These are phyloP conservation scores for Boehmeria nivea DNA, from an alignment of 306 rosid genomes.

Conservation along the genomic window DNA sequence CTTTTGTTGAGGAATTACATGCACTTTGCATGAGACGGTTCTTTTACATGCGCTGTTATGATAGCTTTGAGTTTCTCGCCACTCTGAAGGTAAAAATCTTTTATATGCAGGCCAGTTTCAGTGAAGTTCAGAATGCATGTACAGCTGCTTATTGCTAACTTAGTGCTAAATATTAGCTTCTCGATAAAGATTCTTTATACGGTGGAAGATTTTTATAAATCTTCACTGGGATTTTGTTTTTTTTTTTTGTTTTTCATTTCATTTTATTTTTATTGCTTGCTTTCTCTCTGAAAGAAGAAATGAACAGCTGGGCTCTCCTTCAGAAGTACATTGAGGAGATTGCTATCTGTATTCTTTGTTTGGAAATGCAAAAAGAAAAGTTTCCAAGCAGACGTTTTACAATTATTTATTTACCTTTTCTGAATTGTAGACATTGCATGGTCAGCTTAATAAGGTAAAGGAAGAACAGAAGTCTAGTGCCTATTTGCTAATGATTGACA, in stretches of 20 bases:
- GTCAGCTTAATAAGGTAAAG: slow-evolving; percentile 53
- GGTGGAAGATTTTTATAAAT: too few relatives aligned
- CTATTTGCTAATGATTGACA: slow-evolving; percentile 72
- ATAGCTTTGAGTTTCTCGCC: slow-evolving; percentile 71
- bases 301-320: too few relatives aligned
- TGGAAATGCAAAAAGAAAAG: too few relatives aligned
- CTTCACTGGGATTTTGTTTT: too few relatives aligned
- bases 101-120: background rate
- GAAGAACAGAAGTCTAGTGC: slow-evolving; percentile 44
- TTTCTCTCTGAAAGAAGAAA: too few relatives aligned
- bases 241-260: background rate
- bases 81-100: slow-evolving; percentile 66
- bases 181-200: background rate
- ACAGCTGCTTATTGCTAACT: too few relatives aligned
- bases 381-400: too few relatives aligned
- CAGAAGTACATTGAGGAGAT: too few relatives aligned
- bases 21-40: slow-evolving; percentile 67
- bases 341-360: too few relatives aligned
- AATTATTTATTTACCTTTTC: background rate
- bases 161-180: too few relatives aligned
- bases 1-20: slow-evolving; percentile 33
- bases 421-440: slow-evolving; percentile 51
- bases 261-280: background rate
- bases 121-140: too few relatives aligned
- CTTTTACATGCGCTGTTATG: slow-evolving; percentile 64